Percentiles rank a stretch among this genome's conserved stretches.
phyloP scores from a whole-genome alignment of 2,329 filamentous ascomycete genomes.

The Botrytis pseudocinerea region DNA sequence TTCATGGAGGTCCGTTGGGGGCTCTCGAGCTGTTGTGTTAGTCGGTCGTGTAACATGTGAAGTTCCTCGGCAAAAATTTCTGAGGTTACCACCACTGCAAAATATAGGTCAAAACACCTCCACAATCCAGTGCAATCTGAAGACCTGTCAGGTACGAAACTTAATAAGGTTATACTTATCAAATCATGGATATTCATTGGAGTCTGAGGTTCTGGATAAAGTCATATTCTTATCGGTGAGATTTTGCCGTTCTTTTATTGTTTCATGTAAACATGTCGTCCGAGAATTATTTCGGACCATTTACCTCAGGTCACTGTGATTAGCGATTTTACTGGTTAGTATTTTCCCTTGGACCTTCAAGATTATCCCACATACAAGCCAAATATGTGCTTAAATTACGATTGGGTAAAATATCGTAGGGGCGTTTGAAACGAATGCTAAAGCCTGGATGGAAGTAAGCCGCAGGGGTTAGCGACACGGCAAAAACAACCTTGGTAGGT shows the following conservation, averaged over 20 bases:
- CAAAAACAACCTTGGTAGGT: neutral
- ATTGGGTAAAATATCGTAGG: neutral
- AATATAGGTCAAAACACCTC: neutral
- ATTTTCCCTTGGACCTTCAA: neutral
- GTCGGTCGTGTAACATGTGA: neutral
- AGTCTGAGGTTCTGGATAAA: neutral
- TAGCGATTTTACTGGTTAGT: neutral
- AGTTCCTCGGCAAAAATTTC: neutral
- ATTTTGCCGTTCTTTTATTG: constrained; percentile 10
- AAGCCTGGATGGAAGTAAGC: neutral
- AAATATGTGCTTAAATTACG: neutral
- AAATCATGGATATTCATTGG: neutral
- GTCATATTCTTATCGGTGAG: neutral
- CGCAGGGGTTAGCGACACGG: neutral
- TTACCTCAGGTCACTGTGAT: neutral
- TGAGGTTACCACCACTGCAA: neutral
- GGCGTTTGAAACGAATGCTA: neutral
- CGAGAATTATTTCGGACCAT: neutral
- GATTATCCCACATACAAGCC: neutral
- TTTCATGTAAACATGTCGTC: neutral
- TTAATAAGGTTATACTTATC: neutral
- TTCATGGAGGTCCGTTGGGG: neutral
- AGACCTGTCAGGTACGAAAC: neutral
- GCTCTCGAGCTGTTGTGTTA: neutral
- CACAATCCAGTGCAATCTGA: neutral